Conservation (phyloP, 495 filamentous ascomycete species). For the Halenospora varia region DNA sequence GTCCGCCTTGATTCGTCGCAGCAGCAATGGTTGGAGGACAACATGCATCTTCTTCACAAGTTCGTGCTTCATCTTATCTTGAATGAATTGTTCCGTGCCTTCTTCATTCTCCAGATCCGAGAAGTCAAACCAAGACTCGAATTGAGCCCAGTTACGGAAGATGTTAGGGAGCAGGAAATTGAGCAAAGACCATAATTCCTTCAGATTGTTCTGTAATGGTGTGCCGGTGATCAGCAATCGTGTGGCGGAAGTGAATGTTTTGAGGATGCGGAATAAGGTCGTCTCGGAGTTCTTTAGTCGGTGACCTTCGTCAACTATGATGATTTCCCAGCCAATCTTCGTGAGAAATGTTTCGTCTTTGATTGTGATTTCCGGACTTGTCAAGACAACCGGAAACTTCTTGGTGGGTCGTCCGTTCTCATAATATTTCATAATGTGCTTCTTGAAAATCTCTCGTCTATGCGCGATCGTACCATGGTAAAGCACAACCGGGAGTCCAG, state of each 20-base stretch:
- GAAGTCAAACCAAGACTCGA: constrained; percentile 96
- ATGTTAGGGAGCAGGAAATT: constrained; percentile 92
- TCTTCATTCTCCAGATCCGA: constrained; percentile 74
- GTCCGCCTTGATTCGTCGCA: constrained; percentile 87
- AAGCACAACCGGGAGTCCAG: constrained; percentile 76
- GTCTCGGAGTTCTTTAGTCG: constrained; percentile 97
- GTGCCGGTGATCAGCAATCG: constrained; percentile 92
- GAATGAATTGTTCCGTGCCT: constrained; percentile 65
- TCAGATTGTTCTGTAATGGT: constrained; percentile 91
- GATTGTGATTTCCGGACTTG: constrained; percentile 93
- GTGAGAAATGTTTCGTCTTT: constrained; percentile 76
- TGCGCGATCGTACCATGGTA: constrained; percentile 82
- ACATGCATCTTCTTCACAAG: constrained; percentile 87
- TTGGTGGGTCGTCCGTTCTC: constrained; percentile 49
- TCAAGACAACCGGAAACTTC: constrained; percentile 87
- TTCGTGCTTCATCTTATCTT: constrained; percentile 74
- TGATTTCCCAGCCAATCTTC: constrained; percentile 90
- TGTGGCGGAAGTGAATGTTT: constrained; percentile 83
- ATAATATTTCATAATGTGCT: constrained; percentile 38
- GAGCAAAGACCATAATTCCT: constrained; percentile 90
- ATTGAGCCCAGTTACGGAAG: constrained; percentile 83
- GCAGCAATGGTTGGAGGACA: constrained; percentile 85
- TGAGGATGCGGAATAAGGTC: constrained; percentile 80
- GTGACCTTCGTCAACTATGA: constrained; percentile 97
- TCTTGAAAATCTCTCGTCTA: constrained; percentile 65